Conservation (phyloP, 2,329 filamentous ascomycete genomes). For the Nigrospora oryzae region DNA sequence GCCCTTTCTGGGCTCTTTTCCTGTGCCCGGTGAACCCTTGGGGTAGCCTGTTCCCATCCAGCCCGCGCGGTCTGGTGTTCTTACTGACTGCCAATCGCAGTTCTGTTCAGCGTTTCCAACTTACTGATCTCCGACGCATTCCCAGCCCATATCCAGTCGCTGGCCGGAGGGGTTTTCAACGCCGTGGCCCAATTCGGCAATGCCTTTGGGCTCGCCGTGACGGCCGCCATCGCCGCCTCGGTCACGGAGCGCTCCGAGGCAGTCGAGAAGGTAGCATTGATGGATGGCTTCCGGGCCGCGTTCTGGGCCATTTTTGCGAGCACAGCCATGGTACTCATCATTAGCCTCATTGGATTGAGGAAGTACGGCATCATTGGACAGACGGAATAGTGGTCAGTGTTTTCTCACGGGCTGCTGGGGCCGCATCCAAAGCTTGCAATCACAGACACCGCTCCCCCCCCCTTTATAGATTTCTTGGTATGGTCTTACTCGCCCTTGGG, state of each 20-base stretch:
- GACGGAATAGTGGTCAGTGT: conserved; percentile 22
- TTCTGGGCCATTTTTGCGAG: conserved; percentile 45
- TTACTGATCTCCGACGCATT: conserved; percentile 47
- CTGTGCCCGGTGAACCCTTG: conserved; percentile 35
- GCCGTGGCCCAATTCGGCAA: conserved; percentile 49
- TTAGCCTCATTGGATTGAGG: conserved; percentile 32
- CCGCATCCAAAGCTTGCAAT: neutral
- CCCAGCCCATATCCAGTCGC: conserved; percentile 42
- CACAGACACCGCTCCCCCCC: no score
- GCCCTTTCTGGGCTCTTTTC: conserved; percentile 32
- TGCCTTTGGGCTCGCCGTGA: conserved; percentile 40
- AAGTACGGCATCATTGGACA: conserved; percentile 39
- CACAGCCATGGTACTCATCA: conserved; percentile 26
- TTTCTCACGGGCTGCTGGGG: neutral
- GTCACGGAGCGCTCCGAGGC: conserved; percentile 27
- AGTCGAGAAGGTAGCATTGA: conserved; percentile 22
- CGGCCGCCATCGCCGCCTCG: conserved; percentile 36
- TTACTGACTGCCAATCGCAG: conserved; percentile 9
- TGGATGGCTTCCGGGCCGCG: conserved; percentile 41
- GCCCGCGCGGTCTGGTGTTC: neutral
- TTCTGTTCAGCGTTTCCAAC: conserved; percentile 46
- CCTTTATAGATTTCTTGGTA: no score
- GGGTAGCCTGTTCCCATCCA: conserved; percentile 13
- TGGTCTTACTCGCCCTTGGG: no score
- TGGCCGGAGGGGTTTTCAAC: conserved; percentile 54